Evolutionary conservation across 2,329 filamentous ascomycete genomes (phyloP).

Genomic region (Rhynchosporium agropyri): DNA sequence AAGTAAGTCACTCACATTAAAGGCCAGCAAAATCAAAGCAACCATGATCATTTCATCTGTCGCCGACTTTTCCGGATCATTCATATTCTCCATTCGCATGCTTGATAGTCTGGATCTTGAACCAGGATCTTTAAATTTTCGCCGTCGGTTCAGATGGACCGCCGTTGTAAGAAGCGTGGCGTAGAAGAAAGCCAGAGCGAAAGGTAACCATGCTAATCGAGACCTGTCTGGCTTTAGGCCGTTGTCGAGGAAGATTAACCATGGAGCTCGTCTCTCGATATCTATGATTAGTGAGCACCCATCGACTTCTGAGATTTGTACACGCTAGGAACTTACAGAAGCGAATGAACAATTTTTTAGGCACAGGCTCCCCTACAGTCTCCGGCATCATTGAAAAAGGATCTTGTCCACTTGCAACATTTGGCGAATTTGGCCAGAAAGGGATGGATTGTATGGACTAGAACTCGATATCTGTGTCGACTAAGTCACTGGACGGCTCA

Average conservation of each 20-base stretch:
- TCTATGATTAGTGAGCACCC: constrained; percentile 18
- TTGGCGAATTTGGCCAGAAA: constrained; percentile 15
- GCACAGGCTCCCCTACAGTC: constrained; percentile 20
- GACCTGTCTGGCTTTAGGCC: constrained; percentile 1
- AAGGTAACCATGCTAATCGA: constrained; percentile 27
- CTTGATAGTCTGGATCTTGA: constrained; percentile 32
- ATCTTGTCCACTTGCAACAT: constrained; percentile 22
- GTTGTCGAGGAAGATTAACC: constrained; percentile 30
- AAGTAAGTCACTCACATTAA: constrained; percentile 24
- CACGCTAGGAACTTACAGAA: constrained; percentile 21
- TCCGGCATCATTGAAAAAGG: constrained; percentile 24
- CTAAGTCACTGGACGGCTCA: not conserved
- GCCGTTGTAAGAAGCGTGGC: constrained; percentile 32
- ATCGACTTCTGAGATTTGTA: not conserved
- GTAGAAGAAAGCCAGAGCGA: constrained; percentile 31
- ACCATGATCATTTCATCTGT: constrained; percentile 35
- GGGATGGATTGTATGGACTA: not conserved
- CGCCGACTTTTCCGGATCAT: constrained; percentile 19
- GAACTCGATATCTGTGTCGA: not conserved
- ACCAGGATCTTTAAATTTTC: constrained; percentile 27
- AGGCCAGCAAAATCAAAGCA: constrained; percentile 32
- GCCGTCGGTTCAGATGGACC: constrained; percentile 30
- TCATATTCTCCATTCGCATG: constrained; percentile 32
- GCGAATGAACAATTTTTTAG: constrained; percentile 27
- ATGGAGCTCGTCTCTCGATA: constrained; percentile 27